Evolutionary conservation across 768 basidiomycete species (phyloP), one percentile per base, ranked within the genome.

Genomic region (Antrodiella citrinella): DNA sequence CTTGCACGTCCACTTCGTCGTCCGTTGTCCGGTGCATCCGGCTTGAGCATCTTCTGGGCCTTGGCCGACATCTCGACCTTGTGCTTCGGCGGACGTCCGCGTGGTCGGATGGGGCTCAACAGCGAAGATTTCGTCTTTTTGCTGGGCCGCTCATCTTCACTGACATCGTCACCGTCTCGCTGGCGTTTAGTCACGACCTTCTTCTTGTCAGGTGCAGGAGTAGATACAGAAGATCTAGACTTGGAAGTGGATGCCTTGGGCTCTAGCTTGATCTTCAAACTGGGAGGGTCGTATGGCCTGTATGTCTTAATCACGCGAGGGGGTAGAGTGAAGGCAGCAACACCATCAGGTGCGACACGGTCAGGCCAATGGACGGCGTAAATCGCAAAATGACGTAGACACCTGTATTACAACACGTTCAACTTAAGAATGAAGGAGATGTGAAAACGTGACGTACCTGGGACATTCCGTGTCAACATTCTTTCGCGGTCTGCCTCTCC

Each of bases 321-420:
- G 13, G 73, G 71, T 12, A 65, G 30, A 78, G 62, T 54, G 57
- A n/a, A 64, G 38, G 72, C 71, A 30, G 69, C 58, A 4, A 67
- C 60, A 13, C 78, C 76, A 44, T 75, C 75, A 26, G 72, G 67
- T 35, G 76, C 68, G 13, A 78, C 59, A 48, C 88, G 83, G 45
- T 72, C 69, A 19, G 88, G 88, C 88, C 88, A 91, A 2, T 75
- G 65, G 48, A 75, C 71, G 1, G 73, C 74, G 65, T 90, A 91
- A 51, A 91, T 91, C 10, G 84, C 86, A 57, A 72, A 77, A 64
- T 91, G 88, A 18, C 88, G 83, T 65, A 90, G 73, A 62, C 88
- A 91, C 51, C 87, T 89, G 59, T 15, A 44, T 41, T 40, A 38
- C 18, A 38, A 18, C 18, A 18, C 18, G 3, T 19, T 48, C 54